These are phyloP conservation scores for Chamaenerion angustifolium DNA, from an alignment of 345 rosid species.

Conservation along the genomic window DNA sequence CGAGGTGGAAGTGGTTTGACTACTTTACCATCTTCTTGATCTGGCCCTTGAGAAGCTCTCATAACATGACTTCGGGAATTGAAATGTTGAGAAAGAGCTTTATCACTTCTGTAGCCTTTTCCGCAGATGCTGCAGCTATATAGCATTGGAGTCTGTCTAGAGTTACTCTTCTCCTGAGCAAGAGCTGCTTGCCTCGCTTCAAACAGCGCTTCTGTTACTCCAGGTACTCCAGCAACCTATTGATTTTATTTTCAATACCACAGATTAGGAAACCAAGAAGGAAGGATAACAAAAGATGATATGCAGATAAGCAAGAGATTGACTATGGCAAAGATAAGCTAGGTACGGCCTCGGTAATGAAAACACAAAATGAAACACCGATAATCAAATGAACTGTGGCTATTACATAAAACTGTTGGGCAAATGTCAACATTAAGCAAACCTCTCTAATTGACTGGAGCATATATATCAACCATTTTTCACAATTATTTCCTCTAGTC, in stretches of 20 bases:
- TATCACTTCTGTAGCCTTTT: conserved; percentile 74
- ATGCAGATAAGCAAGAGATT: too few relatives aligned
- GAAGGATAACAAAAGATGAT: too few relatives aligned
- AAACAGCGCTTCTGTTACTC: conserved; percentile 77
- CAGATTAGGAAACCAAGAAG: too few relatives aligned
- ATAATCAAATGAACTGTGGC: too few relatives aligned
- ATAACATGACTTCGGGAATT: conserved; percentile 48
- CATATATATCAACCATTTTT: too few relatives aligned
- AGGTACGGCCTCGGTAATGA: too few relatives aligned
- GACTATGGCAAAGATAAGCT: too few relatives aligned
- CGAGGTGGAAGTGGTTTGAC: conserved; percentile 49
- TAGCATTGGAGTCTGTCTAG: conserved; percentile 46
- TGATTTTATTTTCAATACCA: background rate
- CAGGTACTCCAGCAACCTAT: conserved; percentile 95
- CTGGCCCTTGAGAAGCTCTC: conserved; percentile 44
- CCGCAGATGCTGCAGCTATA: conserved; percentile 61
- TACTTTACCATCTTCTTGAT: conserved; percentile 35
- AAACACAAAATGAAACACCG: too few relatives aligned
- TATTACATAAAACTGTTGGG: too few relatives aligned
- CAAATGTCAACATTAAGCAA: too few relatives aligned
- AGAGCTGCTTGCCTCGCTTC: conserved; percentile 62
- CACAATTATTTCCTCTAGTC: too few relatives aligned
- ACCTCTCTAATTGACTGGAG: too few relatives aligned
- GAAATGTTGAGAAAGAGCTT: conserved; percentile 83
- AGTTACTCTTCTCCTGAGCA: conserved; percentile 46